Conservation (phyloP, 148 eudicot species). For the Rhododendron ovatum region DNA sequence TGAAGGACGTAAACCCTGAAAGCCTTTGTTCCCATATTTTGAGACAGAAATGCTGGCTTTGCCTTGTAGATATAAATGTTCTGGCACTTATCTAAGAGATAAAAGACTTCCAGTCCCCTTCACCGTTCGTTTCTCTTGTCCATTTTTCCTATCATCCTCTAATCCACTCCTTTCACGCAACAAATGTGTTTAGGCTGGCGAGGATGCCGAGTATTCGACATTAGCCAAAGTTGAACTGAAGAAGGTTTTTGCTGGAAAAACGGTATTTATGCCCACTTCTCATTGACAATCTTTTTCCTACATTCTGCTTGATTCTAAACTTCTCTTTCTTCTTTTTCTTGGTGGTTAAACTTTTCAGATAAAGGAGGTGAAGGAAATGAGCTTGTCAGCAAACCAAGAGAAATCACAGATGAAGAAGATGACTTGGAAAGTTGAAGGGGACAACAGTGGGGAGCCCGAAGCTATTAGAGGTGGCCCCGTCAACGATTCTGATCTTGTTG, state of each 20-base stretch:
- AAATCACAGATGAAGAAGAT: constrained; percentile 59
- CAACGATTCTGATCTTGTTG: constrained; percentile 42
- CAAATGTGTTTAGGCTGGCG: constrained; percentile 52
- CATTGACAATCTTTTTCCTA: background rate
- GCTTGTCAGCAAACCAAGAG: constrained; percentile 87
- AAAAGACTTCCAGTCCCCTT: background rate
- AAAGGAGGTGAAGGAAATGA: constrained; percentile 58
- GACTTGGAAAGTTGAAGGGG: constrained; percentile 66
- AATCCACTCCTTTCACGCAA: constrained; percentile 7
- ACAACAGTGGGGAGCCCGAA: constrained; percentile 16
- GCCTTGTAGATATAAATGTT: background rate
- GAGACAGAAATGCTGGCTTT: background rate
- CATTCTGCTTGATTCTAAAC: background rate
- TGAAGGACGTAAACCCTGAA: background rate
- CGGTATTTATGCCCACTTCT: constrained; percentile 27
- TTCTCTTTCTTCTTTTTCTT: background rate
- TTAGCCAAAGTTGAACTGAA: constrained; percentile 64
- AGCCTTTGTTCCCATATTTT: background rate
- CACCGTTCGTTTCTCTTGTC: background rate
- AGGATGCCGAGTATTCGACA: constrained; percentile 58
- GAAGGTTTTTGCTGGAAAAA: constrained; percentile 63
- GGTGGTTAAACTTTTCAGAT: constrained; percentile 37
- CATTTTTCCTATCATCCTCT: background rate
- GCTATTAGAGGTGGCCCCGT: constrained; percentile 64
- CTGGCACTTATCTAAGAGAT: background rate